These are phyloP conservation scores for Penicillium sp. DNA, from an alignment of 2,329 filamentous ascomycete genomes.

Conservation along the genomic window DNA sequence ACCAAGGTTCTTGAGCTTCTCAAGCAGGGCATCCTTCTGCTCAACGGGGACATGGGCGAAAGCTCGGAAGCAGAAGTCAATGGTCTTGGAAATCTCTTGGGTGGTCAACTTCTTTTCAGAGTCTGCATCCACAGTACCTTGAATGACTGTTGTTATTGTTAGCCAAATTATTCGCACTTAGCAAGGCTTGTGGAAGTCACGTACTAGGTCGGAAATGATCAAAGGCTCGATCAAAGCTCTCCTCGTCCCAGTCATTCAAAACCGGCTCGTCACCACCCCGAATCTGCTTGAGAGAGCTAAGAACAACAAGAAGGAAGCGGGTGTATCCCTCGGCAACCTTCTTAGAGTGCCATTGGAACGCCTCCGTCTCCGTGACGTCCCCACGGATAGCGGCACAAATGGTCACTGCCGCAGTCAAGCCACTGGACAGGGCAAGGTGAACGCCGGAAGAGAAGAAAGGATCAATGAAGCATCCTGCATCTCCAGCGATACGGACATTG, in stretches of 20 bases:
- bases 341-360: slow-evolving; percentile 43
- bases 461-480: slow-evolving; percentile 53
- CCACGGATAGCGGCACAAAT: slow-evolving; percentile 43
- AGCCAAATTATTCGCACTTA: too few relatives aligned
- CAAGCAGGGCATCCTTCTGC: too few relatives aligned
- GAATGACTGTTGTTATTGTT: too few relatives aligned
- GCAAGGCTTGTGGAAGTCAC: too few relatives aligned
- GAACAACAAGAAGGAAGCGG: slow-evolving; percentile 48
- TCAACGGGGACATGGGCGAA: too few relatives aligned
- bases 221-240: slow-evolving; percentile 42
- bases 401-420: slow-evolving; percentile 47
- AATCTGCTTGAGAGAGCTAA: slow-evolving; percentile 45
- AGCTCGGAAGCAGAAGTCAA: too few relatives aligned
- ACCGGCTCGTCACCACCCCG: slow-evolving; percentile 38
- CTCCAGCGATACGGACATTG: slow-evolving; percentile 44
- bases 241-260: slow-evolving; percentile 44
- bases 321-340: slow-evolving; percentile 50
- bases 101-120: too few relatives aligned
- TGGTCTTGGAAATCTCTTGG: too few relatives aligned
- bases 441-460: slow-evolving; percentile 50
- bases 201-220: slow-evolving; percentile 42
- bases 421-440: slow-evolving; percentile 46
- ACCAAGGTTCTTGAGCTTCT: too few relatives aligned
- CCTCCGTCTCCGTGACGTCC: slow-evolving; percentile 39
- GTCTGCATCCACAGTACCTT: too few relatives aligned